These are phyloP conservation scores for Baudoinia panamericana DNA, from an alignment of 495 filamentous ascomycete species.

Conservation along the genomic window DNA sequence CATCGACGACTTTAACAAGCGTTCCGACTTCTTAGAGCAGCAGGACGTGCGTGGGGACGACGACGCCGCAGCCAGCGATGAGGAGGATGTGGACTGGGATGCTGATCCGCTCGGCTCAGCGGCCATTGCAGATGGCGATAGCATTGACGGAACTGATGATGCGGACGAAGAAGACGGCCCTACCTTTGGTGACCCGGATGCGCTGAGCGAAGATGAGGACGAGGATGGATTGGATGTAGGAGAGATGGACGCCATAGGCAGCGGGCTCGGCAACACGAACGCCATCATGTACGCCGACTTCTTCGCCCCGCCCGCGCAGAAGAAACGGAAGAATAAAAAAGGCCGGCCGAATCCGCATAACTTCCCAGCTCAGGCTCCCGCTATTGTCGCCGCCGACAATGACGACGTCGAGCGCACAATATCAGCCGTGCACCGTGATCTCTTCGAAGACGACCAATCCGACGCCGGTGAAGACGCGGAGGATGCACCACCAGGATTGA, in stretches of 20 bases:
- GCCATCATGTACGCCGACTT: slow-evolving; percentile 80
- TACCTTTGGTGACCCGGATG: slow-evolving; percentile 59
- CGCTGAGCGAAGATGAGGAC: slow-evolving; percentile 39
- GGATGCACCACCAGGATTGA: slow-evolving; percentile 3
- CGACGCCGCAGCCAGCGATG: slow-evolving; percentile 48
- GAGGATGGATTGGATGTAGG: slow-evolving; percentile 44
- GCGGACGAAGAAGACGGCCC: slow-evolving; percentile 55
- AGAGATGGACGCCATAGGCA: slow-evolving; percentile 38
- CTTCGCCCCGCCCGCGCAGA: slow-evolving; percentile 70
- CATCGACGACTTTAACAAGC: slow-evolving; percentile 93
- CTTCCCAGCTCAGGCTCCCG: slow-evolving; percentile 28
- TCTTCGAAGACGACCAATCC: slow-evolving; percentile 64
- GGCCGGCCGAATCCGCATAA: slow-evolving; percentile 32
- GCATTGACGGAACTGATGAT: slow-evolving; percentile 26
- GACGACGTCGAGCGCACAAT: slow-evolving; percentile 70
- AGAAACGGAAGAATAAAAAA: slow-evolving; percentile 41
- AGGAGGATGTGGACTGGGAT: slow-evolving; percentile 79
- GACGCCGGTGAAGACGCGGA: slow-evolving; percentile 3
- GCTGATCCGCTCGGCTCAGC: slow-evolving; percentile 42
- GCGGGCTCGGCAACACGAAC: slow-evolving; percentile 60
- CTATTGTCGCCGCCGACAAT: slow-evolving; percentile 35
- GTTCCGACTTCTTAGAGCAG: slow-evolving; percentile 73
- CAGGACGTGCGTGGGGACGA: slow-evolving; percentile 60
- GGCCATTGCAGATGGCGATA: slow-evolving; percentile 11
- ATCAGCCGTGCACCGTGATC: slow-evolving; percentile 73